Conservation (phyloP, 202 grass and related monocot species). For the Hordeum pubiflorum region DNA sequence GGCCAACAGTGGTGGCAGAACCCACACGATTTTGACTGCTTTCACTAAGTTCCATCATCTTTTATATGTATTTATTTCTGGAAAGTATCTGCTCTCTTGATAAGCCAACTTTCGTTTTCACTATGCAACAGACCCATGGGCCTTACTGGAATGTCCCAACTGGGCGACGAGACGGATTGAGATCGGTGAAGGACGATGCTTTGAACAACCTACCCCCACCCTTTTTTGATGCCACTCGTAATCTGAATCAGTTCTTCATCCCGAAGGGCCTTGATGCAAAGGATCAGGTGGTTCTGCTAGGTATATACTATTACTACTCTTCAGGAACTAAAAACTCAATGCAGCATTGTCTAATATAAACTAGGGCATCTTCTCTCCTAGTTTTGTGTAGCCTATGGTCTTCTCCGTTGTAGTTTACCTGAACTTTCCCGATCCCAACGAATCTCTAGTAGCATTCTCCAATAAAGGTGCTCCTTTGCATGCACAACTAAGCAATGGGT, state of each 20-base stretch:
- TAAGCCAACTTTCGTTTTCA: neutral
- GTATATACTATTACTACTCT: slow-evolving; percentile 30
- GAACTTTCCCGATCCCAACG: slow-evolving; percentile 13
- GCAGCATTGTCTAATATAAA: neutral
- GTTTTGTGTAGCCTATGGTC: neutral
- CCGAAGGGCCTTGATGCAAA: slow-evolving; percentile 64
- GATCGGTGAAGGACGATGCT: slow-evolving; percentile 48
- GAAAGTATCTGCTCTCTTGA: neutral
- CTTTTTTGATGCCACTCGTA: slow-evolving; percentile 36
- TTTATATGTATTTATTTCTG: neutral
- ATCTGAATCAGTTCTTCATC: slow-evolving; percentile 58
- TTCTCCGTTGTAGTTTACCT: neutral
- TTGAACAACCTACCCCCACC: slow-evolving; percentile 52
- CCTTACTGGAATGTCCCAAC: slow-evolving; percentile 73
- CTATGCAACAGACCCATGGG: slow-evolving; percentile 56
- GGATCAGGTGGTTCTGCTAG: slow-evolving; percentile 88
- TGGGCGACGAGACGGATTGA: slow-evolving; percentile 55
- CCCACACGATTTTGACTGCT: neutral
- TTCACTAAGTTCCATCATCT: neutral
- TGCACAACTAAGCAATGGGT: slow-evolving; percentile 17
- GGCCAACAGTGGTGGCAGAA: neutral
- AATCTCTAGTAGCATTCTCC: slow-evolving; percentile 7
- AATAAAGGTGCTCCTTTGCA: slow-evolving; percentile 28
- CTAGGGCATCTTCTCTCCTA: neutral
- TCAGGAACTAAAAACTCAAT: neutral